These are phyloP conservation scores for Sinapis alba DNA, from an alignment of 441 rosid genomes.

Conservation along the genomic window DNA sequence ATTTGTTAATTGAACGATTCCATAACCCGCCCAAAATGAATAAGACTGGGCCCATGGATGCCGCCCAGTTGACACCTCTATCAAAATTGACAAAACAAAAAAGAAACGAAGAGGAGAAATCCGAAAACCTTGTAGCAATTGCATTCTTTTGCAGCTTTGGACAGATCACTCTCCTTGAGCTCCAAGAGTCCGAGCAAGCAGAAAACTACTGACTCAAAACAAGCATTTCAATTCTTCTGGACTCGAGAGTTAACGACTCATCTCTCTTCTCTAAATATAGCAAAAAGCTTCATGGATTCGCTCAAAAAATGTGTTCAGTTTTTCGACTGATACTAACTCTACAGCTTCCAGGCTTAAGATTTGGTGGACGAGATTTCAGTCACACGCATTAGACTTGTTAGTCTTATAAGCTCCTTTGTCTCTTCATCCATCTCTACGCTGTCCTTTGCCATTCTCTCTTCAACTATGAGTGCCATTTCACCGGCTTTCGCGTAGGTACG, in stretches of 20 bases:
- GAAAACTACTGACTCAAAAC: constrained; percentile 1
- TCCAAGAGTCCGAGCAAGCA: background rate
- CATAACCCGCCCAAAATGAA: no score
- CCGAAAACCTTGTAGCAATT: constrained; percentile 1
- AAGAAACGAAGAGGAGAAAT: no score
- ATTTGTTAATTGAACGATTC: no score
- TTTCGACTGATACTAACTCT: background rate
- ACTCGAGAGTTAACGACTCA: background rate
- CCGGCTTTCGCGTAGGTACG: constrained; percentile 75
- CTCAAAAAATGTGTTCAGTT: background rate
- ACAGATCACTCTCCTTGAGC: background rate
- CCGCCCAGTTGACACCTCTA: no score
- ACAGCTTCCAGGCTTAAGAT: constrained; percentile 27
- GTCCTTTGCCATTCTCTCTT: constrained; percentile 76
- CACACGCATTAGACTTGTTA: constrained; percentile 64
- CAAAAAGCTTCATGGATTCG: background rate
- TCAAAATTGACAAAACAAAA: no score
- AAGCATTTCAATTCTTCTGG: background rate
- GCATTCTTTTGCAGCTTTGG: constrained; percentile 19
- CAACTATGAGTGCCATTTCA: constrained; percentile 75
- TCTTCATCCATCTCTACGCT: constrained; percentile 63
- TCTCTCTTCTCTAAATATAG: background rate
- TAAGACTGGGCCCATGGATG: no score
- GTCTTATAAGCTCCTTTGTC: constrained; percentile 58
- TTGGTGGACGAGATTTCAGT: constrained; percentile 52